phyloP scores from a whole-genome alignment of 31 red algal species.

The Asparagopsis taxiformis region DNA sequence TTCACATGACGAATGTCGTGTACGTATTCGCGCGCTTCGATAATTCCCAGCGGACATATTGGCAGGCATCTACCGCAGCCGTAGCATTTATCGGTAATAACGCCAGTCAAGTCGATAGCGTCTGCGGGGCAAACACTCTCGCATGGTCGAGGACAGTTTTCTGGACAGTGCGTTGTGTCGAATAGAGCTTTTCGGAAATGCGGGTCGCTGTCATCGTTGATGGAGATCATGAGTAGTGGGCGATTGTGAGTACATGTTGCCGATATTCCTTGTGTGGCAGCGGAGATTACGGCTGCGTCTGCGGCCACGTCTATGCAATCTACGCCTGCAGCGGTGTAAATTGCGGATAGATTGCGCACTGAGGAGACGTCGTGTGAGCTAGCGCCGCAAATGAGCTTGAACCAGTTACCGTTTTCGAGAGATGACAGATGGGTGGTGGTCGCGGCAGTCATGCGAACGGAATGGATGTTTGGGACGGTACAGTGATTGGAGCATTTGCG shows the following conservation, averaged over 20 bases:
- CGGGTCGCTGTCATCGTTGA: constrained; percentile 86
- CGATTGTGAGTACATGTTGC: neutral
- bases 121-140: constrained; percentile 70
- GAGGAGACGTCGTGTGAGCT: constrained; percentile 55
- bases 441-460: too few species aligned
- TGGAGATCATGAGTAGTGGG: constrained; percentile 79
- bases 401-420: constrained; percentile 57
- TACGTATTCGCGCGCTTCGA: constrained; percentile 48
- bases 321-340: constrained; percentile 73
- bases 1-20: constrained; percentile 6
- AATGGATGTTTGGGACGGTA: too few species aligned
- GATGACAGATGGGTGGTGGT: too few species aligned
- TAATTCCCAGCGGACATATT: constrained; percentile 67
- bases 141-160: constrained; percentile 74
- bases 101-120: constrained; percentile 60
- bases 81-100: constrained; percentile 63
- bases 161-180: constrained; percentile 39
- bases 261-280: constrained; percentile 54
- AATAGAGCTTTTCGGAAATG: constrained; percentile 92
- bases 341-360: constrained; percentile 48
- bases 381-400: constrained; percentile 95
- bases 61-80: constrained; percentile 88
- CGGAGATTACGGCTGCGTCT: constrained; percentile 58
- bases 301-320: constrained; percentile 86
- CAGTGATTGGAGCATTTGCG: too few species aligned